These are phyloP conservation scores for Aspergillus pseudoviridinutans DNA, from an alignment of 2,329 filamentous ascomycete species.

Conservation along the genomic window DNA sequence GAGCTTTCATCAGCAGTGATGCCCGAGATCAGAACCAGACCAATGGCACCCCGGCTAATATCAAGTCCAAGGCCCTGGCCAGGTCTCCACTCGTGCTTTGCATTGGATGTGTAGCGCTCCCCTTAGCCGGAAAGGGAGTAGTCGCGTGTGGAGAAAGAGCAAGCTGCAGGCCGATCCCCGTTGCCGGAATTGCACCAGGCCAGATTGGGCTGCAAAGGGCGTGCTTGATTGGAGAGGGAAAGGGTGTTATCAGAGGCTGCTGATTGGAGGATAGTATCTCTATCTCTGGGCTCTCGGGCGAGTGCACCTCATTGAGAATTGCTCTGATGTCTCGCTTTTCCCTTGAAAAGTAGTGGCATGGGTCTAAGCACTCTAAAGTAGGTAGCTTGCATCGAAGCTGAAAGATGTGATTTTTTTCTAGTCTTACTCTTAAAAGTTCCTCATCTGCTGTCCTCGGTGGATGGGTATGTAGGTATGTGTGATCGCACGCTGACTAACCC, in stretches of 20 bases:
- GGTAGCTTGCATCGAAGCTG: background rate
- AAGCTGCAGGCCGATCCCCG: constrained; percentile 25
- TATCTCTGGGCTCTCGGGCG: background rate
- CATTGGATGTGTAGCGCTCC: background rate
- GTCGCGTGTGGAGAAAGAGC: constrained; percentile 17
- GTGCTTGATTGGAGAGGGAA: constrained; percentile 19
- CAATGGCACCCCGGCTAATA: background rate
- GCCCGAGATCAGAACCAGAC: background rate
- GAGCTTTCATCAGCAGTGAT: background rate
- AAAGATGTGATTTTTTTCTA: background rate
- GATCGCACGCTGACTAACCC: background rate
- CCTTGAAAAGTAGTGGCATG: too few species aligned
- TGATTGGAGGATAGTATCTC: constrained; percentile 20
- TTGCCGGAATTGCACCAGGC: constrained; percentile 21
- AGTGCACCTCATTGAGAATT: background rate
- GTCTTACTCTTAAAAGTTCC: too few species aligned
- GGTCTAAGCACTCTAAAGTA: too few species aligned
- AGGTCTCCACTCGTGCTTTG: background rate
- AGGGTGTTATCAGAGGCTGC: constrained; percentile 17
- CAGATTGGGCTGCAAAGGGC: constrained; percentile 5
- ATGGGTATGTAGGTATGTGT: background rate
- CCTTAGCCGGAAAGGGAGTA: constrained; percentile 1
- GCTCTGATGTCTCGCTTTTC: background rate
- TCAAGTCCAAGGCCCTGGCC: background rate
- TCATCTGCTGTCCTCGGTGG: background rate